Evolutionary conservation across 768 basidiomycete genomes (phyloP).

Genomic region (Gloeophyllum trabeum): DNA sequence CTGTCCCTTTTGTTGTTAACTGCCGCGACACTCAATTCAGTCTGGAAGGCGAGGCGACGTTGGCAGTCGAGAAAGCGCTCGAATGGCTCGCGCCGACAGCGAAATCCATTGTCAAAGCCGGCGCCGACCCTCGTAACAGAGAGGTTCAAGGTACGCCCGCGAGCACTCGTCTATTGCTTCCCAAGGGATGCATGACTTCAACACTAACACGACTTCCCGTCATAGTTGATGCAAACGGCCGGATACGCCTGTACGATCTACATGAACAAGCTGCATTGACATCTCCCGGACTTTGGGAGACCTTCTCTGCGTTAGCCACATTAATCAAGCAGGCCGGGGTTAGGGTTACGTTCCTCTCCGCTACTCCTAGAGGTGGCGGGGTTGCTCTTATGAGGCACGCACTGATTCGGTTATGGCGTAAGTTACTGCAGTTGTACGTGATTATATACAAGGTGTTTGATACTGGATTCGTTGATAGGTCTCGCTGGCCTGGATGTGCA

Average conservation of each 20-base stretch:
- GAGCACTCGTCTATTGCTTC: background rate
- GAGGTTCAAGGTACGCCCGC: background rate
- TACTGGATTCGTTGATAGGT: background rate
- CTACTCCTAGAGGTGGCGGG: background rate
- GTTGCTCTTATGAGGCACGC: slow-evolving; percentile 1
- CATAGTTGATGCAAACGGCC: background rate
- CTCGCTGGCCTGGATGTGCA: background rate
- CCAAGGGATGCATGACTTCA: background rate
- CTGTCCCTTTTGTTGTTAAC: background rate
- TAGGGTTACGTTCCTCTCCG: background rate
- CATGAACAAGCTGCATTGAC: background rate
- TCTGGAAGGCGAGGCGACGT: background rate
- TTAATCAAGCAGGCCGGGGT: background rate
- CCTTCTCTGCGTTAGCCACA: background rate
- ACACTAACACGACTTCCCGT: background rate
- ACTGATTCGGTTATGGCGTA: background rate
- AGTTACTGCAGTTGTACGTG: background rate
- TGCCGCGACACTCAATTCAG: background rate
- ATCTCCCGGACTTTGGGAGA: background rate
- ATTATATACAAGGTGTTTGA: background rate
- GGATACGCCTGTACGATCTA: background rate
- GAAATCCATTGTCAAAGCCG: background rate
- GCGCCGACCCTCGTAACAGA: background rate
- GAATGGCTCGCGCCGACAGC: background rate
- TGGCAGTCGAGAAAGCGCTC: background rate